Conservation (phyloP, 225 moss, liverwort and hornwort species). For the Bryoerythrophyllum caledonicum region DNA sequence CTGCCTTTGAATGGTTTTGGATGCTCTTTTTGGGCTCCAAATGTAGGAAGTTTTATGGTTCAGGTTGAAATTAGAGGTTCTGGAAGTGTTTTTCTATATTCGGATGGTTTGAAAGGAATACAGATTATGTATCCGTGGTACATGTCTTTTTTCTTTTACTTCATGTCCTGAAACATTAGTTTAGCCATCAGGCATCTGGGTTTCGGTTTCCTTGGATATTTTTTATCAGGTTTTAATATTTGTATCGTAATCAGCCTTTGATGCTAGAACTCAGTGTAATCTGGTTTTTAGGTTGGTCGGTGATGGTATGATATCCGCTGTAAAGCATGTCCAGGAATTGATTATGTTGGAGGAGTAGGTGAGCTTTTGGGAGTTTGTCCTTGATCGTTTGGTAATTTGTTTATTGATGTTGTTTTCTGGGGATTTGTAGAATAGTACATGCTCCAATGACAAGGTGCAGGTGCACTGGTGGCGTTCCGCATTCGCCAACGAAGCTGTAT, state of each 20-base stretch:
- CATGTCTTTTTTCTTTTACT: neutral
- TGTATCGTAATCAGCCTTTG: neutral
- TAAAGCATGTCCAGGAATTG: neutral
- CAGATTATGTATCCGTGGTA: neutral
- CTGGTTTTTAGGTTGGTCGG: no score
- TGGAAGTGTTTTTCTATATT: neutral
- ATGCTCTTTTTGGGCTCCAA: no score
- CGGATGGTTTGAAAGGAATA: neutral
- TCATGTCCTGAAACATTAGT: neutral
- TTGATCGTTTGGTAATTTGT: no score
- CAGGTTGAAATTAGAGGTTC: neutral
- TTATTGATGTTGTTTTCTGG: slow-evolving; percentile 4
- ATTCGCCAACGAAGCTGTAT: slow-evolving; percentile 56
- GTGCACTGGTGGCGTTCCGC: slow-evolving; percentile 58
- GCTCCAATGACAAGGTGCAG: slow-evolving; percentile 81
- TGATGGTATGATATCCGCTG: neutral
- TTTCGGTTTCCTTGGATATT: no score
- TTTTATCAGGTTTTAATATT: no score
- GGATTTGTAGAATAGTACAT: slow-evolving; percentile 67
- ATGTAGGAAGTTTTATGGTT: neutral
- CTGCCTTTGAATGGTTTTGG: neutral
- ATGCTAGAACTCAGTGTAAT: neutral
- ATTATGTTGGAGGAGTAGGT: no score
- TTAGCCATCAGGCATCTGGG: neutral
- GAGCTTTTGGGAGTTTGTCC: neutral